A percentile compares a stretch with the other conserved stretches of the same genome.
Evolutionary conservation across 306 rosid genomes (phyloP).

Genomic region (Cicer chorassanicum): DNA sequence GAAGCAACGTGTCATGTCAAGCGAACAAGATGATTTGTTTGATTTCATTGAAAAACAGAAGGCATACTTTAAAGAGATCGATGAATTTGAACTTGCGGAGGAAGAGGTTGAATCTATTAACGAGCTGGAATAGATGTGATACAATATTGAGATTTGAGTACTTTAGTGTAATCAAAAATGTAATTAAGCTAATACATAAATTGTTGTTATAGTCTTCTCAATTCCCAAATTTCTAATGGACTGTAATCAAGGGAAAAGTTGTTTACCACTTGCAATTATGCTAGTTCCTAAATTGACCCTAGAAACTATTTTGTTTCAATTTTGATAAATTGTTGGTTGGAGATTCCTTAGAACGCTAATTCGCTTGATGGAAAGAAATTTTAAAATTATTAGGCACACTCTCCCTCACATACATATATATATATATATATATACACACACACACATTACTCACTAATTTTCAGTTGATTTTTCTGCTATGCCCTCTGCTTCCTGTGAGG

Average conservation of each 20-base stretch:
- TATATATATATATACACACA: not conserved
- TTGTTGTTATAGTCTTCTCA: not conserved
- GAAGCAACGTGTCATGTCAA: constrained; percentile 51
- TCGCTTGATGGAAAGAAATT: not conserved
- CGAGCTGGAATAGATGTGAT: constrained; percentile 54
- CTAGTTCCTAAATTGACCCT: constrained; percentile 5
- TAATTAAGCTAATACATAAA: constrained; percentile 33
- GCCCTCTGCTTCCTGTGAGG: constrained; percentile 58
- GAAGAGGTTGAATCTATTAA: constrained; percentile 68
- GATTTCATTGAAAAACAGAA: constrained; percentile 68
- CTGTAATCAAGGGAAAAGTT: constrained; percentile 21
- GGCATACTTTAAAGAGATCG: constrained; percentile 75
- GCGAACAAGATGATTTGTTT: constrained; percentile 44
- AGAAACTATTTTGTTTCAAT: not conserved
- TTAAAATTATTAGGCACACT: not conserved
- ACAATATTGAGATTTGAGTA: not conserved
- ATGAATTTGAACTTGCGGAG: constrained; percentile 65
- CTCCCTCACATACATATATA: not conserved
- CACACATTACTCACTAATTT: too few relatives aligned
- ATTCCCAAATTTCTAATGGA: constrained; percentile 9
- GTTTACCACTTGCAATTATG: not conserved
- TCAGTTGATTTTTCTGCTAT: constrained; percentile 59
- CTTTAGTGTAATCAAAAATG: not conserved
- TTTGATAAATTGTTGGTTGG: not conserved
- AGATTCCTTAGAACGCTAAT: not conserved